Evolutionary conservation across 179 eudicot genomes (phyloP).

Genomic region (Carnegiea gigantea): DNA sequence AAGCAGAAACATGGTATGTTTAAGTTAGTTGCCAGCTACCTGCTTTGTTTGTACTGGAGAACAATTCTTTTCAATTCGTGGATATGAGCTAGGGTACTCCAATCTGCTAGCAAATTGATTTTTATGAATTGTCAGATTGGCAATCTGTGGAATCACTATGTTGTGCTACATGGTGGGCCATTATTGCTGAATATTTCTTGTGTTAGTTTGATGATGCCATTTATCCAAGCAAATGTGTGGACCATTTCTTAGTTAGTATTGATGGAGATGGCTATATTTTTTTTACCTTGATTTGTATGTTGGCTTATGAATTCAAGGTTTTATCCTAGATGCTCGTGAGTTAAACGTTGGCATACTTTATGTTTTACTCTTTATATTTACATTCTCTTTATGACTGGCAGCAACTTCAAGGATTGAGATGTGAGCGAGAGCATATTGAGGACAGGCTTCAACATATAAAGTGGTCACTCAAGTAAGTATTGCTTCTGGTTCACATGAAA

Average conservation of each 20-base stretch:
- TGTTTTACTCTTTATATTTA: slow-evolving; percentile 1
- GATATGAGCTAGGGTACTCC: neutral
- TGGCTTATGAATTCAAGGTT: neutral
- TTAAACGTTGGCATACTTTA: neutral
- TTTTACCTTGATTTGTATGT: neutral
- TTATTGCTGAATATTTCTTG: neutral
- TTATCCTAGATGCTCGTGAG: neutral
- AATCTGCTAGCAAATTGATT: neutral
- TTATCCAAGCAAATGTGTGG: neutral
- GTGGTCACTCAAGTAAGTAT: slow-evolving; percentile 83
- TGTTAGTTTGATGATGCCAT: neutral
- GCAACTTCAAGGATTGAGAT: slow-evolving; percentile 79
- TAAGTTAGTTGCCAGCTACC: neutral
- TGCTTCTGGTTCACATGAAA: neutral
- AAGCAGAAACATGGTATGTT: neutral
- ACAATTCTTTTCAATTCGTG: neutral
- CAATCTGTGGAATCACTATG: neutral
- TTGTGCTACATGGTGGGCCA: neutral
- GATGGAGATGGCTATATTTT: neutral
- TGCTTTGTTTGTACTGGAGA: neutral
- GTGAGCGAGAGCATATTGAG: slow-evolving; percentile 76
- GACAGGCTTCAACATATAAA: slow-evolving; percentile 77
- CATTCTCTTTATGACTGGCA: slow-evolving; percentile 29
- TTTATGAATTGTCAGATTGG: neutral
- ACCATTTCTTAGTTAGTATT: neutral